Percentiles rank a stretch among this genome's conserved stretches.
Evolutionary conservation across 805 yeast genomes (phyloP).

Genomic region (Metahyphopichia silvanorum): DNA sequence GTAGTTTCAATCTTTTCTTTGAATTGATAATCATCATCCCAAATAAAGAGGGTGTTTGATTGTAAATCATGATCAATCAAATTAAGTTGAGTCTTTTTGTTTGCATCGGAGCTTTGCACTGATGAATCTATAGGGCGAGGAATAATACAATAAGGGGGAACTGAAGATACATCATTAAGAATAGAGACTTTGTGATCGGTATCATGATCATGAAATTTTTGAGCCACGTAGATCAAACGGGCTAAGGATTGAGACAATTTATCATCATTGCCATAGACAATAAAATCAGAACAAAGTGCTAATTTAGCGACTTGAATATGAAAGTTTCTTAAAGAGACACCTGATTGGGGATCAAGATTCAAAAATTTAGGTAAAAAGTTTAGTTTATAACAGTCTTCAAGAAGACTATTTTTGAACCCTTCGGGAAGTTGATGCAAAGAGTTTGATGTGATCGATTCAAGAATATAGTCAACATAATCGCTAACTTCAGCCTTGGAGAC

Average conservation of each 20-base stretch:
- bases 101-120: conserved; percentile 1
- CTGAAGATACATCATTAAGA: conserved; percentile 11
- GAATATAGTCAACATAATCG: conserved; percentile 16
- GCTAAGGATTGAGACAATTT: conserved; percentile 17
- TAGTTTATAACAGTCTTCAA: conserved; percentile 41
- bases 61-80: conserved; percentile 5
- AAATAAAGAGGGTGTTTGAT: conserved; percentile 19
- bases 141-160: conserved; percentile 2
- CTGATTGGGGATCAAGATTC: conserved; percentile 63
- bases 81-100: conserved; percentile 16
- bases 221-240: conserved; percentile 37
- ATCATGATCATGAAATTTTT: conserved; percentile 19
- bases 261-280: conserved; percentile 53
- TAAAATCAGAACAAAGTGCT: conserved; percentile 68
- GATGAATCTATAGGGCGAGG: neutral
- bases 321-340: conserved; percentile 78
- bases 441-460: conserved; percentile 6
- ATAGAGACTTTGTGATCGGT: conserved; percentile 19
- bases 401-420: conserved; percentile 20
- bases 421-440: conserved; percentile 10
- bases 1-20: conserved; percentile 83
- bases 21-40: conserved; percentile 67
- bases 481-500: conserved; percentile 35
- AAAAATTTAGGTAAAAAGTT: conserved; percentile 51
- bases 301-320: conserved; percentile 82